Percentiles rank a stretch among this genome's conserved stretches.
Conservation (phyloP, 1,284 basidiomycete species). For the Laetiporus sulphureus region DNA sequence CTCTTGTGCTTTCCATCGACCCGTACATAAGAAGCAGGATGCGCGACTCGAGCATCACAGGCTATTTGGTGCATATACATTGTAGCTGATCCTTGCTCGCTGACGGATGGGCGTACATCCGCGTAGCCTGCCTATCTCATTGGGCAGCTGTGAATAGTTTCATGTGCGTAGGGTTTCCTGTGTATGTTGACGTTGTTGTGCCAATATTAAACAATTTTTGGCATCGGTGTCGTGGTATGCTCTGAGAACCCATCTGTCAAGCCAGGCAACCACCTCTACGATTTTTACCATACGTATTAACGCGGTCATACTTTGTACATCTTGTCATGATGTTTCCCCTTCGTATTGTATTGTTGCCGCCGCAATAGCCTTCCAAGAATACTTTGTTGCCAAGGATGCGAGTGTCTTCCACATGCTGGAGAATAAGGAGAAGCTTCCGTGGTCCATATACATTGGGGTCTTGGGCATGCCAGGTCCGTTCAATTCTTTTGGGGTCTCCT, state of each 20-base stretch:
- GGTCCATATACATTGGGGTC: conserved; percentile 27
- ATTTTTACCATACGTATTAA: conserved; percentile 19
- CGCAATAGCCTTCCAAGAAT: conserved; percentile 16
- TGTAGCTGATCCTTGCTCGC: background rate
- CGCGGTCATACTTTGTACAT: background rate
- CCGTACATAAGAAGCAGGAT: conserved; percentile 39
- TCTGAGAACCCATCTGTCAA: conserved; percentile 34
- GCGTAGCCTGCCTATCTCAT: conserved; percentile 25
- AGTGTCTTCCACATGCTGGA: conserved; percentile 14
- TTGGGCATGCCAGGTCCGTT: conserved; percentile 29
- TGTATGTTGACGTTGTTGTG: background rate
- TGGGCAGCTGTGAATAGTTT: conserved; percentile 33
- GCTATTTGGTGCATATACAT: conserved; percentile 17
- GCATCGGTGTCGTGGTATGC: conserved; percentile 37
- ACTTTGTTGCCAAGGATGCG: conserved; percentile 12
- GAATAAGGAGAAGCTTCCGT: conserved; percentile 23
- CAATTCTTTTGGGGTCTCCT: background rate
- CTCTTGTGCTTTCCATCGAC: conserved; percentile 40
- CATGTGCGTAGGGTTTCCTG: background rate
- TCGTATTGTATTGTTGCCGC: background rate
- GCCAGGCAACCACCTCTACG: conserved; percentile 38
- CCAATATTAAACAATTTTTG: conserved; percentile 18
- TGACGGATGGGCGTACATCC: background rate
- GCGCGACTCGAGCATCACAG: conserved; percentile 22
- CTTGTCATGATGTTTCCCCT: background rate